A percentile compares a stretch with the other conserved stretches of the same genome.
These are phyloP conservation scores for Hypoxylon crocopeplum DNA, from an alignment of 495 filamentous ascomycete genomes.

Conservation along the genomic window DNA sequence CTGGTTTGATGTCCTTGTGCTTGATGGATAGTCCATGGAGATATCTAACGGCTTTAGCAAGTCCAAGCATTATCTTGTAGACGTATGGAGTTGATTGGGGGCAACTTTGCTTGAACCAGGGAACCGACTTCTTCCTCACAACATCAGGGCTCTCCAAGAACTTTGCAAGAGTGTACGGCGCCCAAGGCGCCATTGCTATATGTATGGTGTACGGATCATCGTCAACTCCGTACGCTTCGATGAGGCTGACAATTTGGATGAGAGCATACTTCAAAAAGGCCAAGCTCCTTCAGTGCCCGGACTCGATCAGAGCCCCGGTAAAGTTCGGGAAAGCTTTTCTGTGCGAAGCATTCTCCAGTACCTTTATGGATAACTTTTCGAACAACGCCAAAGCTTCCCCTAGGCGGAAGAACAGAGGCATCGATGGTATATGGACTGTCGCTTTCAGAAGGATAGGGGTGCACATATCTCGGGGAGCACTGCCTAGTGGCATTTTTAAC, in stretches of 20 bases:
- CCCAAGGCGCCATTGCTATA: background rate
- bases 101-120: background rate
- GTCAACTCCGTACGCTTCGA: background rate
- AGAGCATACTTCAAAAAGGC: background rate
- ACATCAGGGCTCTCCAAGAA: background rate
- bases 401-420: background rate
- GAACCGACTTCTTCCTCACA: background rate
- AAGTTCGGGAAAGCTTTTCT: background rate
- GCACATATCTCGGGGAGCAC: background rate
- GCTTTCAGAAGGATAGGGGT: background rate
- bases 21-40: background rate
- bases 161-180: background rate
- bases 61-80: background rate
- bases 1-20: background rate
- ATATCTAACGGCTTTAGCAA: background rate
- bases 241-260: background rate
- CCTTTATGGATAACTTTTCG: background rate
- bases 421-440: background rate
- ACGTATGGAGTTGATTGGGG: background rate
- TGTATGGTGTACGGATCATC: background rate
- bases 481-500: background rate
- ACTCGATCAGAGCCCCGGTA: background rate
- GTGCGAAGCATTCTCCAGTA: background rate
- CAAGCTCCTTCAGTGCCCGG: background rate
- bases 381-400: background rate